A percentile compares a stretch with the other conserved stretches of the same genome.
Evolutionary conservation across 495 filamentous ascomycete species (phyloP).

Genomic region (Antarctomyces pellizariae): DNA sequence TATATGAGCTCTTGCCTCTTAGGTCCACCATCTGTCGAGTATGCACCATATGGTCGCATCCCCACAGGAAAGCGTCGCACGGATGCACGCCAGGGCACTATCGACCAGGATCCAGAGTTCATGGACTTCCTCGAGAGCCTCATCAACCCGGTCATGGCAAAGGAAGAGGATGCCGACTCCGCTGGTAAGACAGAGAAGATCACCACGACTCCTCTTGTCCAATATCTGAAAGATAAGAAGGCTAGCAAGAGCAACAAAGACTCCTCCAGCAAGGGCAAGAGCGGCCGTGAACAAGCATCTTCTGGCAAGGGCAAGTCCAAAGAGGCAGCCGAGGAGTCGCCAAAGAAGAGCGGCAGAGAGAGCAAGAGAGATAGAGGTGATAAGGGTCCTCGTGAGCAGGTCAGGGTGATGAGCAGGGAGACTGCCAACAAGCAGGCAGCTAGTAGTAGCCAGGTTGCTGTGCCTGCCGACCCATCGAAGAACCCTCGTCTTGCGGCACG

Average conservation of each 20-base stretch:
- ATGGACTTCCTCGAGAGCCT: slow-evolving; percentile 76
- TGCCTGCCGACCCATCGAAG: slow-evolving; percentile 9
- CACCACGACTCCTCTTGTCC: slow-evolving; percentile 69
- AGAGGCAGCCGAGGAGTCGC: slow-evolving; percentile 28
- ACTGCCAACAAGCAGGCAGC: slow-evolving; percentile 26
- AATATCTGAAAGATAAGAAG: slow-evolving; percentile 77
- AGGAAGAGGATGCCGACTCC: slow-evolving; percentile 23
- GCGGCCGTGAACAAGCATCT: slow-evolving; percentile 19
- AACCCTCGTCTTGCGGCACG: slow-evolving; percentile 20
- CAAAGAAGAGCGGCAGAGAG: slow-evolving; percentile 35
- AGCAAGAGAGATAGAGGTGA: slow-evolving; percentile 29
- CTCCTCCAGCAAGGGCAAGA: slow-evolving; percentile 21
- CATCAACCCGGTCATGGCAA: slow-evolving; percentile 43
- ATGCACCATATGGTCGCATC: slow-evolving; percentile 57
- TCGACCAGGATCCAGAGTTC: slow-evolving; percentile 89
- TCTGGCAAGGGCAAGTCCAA: slow-evolving; percentile 27
- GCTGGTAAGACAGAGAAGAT: slow-evolving; percentile 37
- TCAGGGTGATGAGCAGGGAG: slow-evolving; percentile 59
- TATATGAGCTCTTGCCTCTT: slow-evolving; percentile 41
- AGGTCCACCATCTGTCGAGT: slow-evolving; percentile 55
- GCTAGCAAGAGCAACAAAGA: slow-evolving; percentile 62
- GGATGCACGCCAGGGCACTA: slow-evolving; percentile 77
- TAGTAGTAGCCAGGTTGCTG: slow-evolving; percentile 19
- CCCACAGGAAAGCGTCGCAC: slow-evolving; percentile 45
- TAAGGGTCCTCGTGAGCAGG: slow-evolving; percentile 41